These are phyloP conservation scores for Apophysomyces elegans DNA, from an alignment of 371 early-diverging fungal species.

Conservation along the genomic window DNA sequence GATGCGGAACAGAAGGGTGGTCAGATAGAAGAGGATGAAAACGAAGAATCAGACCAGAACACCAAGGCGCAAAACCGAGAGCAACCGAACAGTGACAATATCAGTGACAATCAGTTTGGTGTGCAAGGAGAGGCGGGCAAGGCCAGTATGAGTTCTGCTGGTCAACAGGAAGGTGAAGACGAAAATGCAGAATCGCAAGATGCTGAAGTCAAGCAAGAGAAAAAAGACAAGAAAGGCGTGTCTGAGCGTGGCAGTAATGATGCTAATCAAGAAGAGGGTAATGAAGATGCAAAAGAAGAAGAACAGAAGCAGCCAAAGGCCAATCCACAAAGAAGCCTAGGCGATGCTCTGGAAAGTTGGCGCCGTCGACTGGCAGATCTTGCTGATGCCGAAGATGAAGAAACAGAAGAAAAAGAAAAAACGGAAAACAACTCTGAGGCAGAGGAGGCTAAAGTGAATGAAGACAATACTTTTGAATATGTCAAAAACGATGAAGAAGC, in stretches of 20 bases:
- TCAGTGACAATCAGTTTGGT: conserved; percentile 68
- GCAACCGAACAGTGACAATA: conserved; percentile 55
- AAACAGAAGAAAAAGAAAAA: conserved; percentile 50
- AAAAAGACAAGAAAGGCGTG: conserved; percentile 41
- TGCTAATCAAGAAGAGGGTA: conserved; percentile 38
- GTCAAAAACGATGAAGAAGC: conserved; percentile 77
- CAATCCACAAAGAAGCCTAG: conserved; percentile 83
- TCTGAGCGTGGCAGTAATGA: conserved; percentile 49
- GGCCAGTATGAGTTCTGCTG: conserved; percentile 53
- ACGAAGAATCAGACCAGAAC: conserved; percentile 36
- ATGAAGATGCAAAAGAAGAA: conserved; percentile 31
- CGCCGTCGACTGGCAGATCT: conserved; percentile 77
- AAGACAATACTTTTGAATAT: conserved; percentile 74
- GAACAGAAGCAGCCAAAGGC: conserved; percentile 30
- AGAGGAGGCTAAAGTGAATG: conserved; percentile 57
- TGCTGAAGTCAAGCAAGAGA: conserved; percentile 32
- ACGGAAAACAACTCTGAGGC: conserved; percentile 50
- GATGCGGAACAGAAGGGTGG: conserved; percentile 48
- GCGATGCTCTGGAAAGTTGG: conserved; percentile 92
- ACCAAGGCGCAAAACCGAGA: conserved; percentile 46
- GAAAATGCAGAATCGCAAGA: conserved; percentile 42
- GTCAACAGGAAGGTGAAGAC: conserved; percentile 53
- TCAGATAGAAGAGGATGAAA: conserved; percentile 37
- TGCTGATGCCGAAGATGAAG: conserved; percentile 55
- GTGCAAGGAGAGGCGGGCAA: conserved; percentile 70